phyloP scores from a whole-genome alignment of 1,284 basidiomycete species.

The Inonotus obliquus region DNA sequence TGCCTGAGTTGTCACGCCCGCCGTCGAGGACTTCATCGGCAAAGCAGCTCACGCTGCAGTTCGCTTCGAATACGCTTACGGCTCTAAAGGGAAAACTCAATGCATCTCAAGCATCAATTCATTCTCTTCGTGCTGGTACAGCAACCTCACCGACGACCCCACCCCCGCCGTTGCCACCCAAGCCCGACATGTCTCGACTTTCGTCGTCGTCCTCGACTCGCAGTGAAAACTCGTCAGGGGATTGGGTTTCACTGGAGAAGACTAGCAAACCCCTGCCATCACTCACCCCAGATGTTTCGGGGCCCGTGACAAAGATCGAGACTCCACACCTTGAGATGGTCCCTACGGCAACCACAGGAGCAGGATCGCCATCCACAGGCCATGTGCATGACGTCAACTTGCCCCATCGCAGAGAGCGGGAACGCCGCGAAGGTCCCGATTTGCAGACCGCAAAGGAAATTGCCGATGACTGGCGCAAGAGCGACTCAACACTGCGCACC shows the following conservation, averaged over 20 bases:
- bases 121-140: slow-evolving; percentile 5
- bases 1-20: slow-evolving; percentile 10
- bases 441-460: slow-evolving; percentile 13
- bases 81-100: slow-evolving; percentile 17
- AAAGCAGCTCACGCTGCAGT: slow-evolving; percentile 16
- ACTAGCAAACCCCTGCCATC: not conserved
- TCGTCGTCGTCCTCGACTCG: slow-evolving; percentile 2
- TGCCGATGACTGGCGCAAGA: slow-evolving; percentile 20
- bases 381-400: slow-evolving; percentile 10
- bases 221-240: not conserved
- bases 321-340: slow-evolving; percentile 2
- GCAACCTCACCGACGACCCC: not conserved
- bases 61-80: slow-evolving; percentile 14
- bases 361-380: not conserved
- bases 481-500: slow-evolving; percentile 18
- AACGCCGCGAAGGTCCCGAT: slow-evolving; percentile 7
- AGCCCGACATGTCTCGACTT: slow-evolving; percentile 10
- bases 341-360: slow-evolving; percentile 1
- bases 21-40: slow-evolving; percentile 13
- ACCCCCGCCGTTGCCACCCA: slow-evolving; percentile 17
- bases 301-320: not conserved
- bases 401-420: slow-evolving; percentile 14
- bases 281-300: not conserved
- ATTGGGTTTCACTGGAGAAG: slow-evolving; percentile 3
- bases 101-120: slow-evolving; percentile 13